Conservation (phyloP, 176 grass and related monocot species). For the Luzula sylvatica region DNA sequence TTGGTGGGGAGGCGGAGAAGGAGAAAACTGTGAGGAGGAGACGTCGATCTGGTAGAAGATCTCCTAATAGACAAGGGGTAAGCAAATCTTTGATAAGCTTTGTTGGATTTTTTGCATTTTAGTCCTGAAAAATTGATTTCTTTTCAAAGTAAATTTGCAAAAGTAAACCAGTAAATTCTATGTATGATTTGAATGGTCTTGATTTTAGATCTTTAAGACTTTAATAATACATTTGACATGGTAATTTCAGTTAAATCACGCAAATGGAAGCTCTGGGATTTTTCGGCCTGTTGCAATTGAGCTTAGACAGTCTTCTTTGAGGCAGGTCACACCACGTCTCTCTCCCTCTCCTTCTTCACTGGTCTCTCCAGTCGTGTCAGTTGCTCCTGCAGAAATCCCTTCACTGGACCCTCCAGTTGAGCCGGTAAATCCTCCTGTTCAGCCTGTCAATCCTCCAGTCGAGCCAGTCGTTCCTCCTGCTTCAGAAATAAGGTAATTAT, state of each 20-base stretch:
- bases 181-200: not conserved
- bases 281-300: not conserved
- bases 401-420: not conserved
- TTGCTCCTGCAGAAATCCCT: not conserved
- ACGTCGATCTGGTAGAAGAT: slow-evolving; percentile 41
- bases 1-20: slow-evolving; percentile 57
- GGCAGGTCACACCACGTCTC: slow-evolving; percentile 27
- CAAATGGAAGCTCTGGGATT: slow-evolving; percentile 2
- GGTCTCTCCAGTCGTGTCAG: slow-evolving; percentile 37
- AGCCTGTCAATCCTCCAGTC: slow-evolving; percentile 2
- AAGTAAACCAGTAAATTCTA: not conserved
- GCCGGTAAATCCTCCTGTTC: not conserved
- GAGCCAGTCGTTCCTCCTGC: not conserved
- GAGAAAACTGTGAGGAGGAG: slow-evolving; percentile 38
- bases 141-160: not conserved
- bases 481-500: slow-evolving; percentile 10
- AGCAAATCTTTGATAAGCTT: not conserved
- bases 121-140: not conserved
- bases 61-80: slow-evolving; percentile 32
- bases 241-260: slow-evolving; percentile 5
- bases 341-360: slow-evolving; percentile 21
- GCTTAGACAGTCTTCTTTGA: not conserved
- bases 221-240: not conserved
- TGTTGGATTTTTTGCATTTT: not conserved
- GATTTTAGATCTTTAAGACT: not conserved